Percentiles rank a stretch among this genome's conserved stretches.
Conservation (phyloP, 305 asterid genomes). For the Euphrasia arctica region DNA sequence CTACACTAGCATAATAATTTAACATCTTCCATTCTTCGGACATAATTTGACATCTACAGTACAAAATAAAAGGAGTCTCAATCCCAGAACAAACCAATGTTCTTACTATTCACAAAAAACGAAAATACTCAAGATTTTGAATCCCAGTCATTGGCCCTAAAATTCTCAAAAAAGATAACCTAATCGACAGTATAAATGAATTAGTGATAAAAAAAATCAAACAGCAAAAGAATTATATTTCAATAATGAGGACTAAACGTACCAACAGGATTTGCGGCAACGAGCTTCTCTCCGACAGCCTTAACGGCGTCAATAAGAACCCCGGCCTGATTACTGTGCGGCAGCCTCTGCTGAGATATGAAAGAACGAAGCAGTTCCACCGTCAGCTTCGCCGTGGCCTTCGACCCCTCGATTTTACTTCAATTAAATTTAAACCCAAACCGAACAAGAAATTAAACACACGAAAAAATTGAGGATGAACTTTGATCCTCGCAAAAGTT, state of each 20-base stretch:
- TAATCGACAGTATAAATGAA: not conserved
- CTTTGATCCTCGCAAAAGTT: not conserved
- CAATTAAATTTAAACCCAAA: conserved; percentile 1
- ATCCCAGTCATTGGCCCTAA: too few relatives aligned
- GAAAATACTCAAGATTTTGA: too few relatives aligned
- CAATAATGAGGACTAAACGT: conserved; percentile 17
- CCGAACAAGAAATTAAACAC: not conserved
- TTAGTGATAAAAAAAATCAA: not conserved
- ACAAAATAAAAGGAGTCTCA: too few relatives aligned
- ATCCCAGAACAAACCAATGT: too few relatives aligned
- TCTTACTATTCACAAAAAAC: too few relatives aligned
- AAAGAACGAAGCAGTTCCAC: conserved; percentile 89
- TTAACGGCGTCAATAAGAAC: conserved; percentile 87
- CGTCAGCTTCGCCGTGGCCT: conserved; percentile 83
- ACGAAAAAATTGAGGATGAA: not conserved
- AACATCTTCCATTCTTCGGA: too few relatives aligned
- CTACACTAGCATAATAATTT: too few relatives aligned
- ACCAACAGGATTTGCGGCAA: conserved; percentile 94
- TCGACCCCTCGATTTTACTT: conserved; percentile 96
- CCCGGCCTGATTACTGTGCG: conserved; percentile 68
- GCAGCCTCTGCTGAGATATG: conserved; percentile 93
- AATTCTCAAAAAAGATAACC: not conserved
- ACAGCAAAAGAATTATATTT: not conserved
- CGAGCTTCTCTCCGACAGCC: conserved; percentile 75
- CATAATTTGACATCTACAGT: too few relatives aligned